Evolutionary conservation across 169 alveolate species (phyloP), one percentile per base, ranked within the genome.

Genomic region (Ichthyophthirius multifiliis): DNA sequence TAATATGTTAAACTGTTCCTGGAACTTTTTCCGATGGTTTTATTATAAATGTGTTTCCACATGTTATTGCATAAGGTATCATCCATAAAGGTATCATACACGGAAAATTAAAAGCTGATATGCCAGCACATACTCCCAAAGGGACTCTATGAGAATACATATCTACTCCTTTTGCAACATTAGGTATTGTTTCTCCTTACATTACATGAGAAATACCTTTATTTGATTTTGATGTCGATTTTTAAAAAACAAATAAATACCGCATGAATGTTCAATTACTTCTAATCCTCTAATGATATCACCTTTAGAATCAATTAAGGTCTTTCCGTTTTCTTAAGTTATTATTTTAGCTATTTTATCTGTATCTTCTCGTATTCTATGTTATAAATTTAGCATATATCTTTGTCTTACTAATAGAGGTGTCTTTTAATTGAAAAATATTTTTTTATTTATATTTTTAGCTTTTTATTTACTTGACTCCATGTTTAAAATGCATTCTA

Each of bases 11-110:
- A 32, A 85, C 45, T 20, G 96, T 86, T n/a, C 85, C 86, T 10
- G 94, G 90, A 27, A 89, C 94, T 67, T 93, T 86, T 82, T 90
- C 94, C 44, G 90, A 83, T 43, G 93, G 94, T 71, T 89, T 89
- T 30, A 88, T 5, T 3, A 88, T 64, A 47, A 81, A 87, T 31
- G 95, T 92, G 71, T 92, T 92, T 73, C 96, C 96, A 10, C 85
- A 65, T 3, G 92, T 76, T 3, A 89, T 74, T 3, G 95, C 95
- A 30, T 89, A 76, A 5, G 97, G 96, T 89, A 89, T 86, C 94
- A 87, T 90, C 97, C 97, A 94, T 18, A 92, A 75, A 23, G 95
- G 96, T 43, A 91, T 89, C 96, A 93, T 92, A n/a, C 96, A 94
- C 15, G 97, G 97, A 91, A 94, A 94, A 86, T 94, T 94, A 84